Evolutionary conservation across 2,329 filamentous ascomycete genomes (phyloP).

Genomic region (Cadophora malorum): DNA sequence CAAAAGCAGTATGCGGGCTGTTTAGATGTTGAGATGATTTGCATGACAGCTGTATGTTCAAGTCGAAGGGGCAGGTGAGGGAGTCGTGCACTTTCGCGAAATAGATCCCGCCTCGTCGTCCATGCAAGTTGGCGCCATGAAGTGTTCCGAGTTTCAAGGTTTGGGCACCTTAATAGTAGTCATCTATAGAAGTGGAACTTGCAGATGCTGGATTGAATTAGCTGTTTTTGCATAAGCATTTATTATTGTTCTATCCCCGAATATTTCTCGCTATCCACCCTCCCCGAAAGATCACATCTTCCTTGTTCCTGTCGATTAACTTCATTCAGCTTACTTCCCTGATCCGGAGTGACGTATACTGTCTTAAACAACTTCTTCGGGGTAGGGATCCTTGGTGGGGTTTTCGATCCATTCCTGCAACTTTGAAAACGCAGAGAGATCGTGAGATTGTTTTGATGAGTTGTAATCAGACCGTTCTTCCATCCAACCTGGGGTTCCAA

Average conservation of each 20-base stretch:
- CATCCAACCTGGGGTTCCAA: neutral
- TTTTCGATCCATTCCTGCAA: neutral
- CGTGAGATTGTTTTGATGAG: neutral
- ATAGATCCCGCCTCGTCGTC: neutral
- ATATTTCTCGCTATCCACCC: neutral
- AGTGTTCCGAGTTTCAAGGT: too few relatives aligned
- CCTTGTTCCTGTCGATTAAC: neutral
- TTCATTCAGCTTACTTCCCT: too few relatives aligned
- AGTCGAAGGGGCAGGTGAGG: neutral
- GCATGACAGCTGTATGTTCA: neutral
- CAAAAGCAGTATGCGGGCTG: neutral
- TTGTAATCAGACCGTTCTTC: neutral
- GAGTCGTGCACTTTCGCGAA: neutral
- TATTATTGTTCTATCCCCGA: neutral
- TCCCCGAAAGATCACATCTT: neutral
- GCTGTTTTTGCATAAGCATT: neutral
- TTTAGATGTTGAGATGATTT: neutral
- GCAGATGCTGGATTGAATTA: neutral
- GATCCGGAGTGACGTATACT: too few relatives aligned
- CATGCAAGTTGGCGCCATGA: neutral
- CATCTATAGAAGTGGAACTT: too few relatives aligned
- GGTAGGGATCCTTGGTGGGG: neutral
- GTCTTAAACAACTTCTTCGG: too few relatives aligned
- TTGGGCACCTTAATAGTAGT: neutral
- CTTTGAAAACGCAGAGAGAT: neutral